Base-by-base conservation (phyloP, 2,329 filamentous ascomycete species). In the Aspergillus floridensis region DNA sequence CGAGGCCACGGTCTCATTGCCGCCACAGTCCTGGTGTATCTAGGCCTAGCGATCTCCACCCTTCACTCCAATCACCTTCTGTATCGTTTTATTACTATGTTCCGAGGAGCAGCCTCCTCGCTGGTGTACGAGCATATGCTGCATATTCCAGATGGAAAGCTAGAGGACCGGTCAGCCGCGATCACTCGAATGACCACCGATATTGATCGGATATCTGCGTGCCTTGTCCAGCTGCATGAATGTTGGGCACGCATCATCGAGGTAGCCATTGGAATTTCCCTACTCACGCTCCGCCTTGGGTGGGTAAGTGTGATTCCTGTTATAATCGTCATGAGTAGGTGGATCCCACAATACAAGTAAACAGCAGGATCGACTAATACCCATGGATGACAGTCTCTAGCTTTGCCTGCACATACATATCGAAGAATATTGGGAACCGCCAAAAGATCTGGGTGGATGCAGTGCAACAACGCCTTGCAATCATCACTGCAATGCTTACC, bases 381-480 rank as follows among this genome's bases (percentile, higher is more conserved):
- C 26, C 0, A 11, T 32, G 26, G 16, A 35, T 16, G 6, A 8
- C 29, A 51, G 49, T 51, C 29, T 51, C 49, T 12, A 35, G 49
- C 14, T 29, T 51, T 32, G 54, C 44, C 14, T 49, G 46, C 26
- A 31, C 35, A n/a, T 41, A 60, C 12, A 59, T 62, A 19, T 52
- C 60, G 10, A 60, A 60, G 16, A 19, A 35, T 57, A 60, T 62
- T 5, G 56, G 59, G 16, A 31, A 26, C 6, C 38, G 57, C 3
- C 76, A 78, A 49, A 71, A 68, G 35, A 54, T 62, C 19, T 81
- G 79, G 79, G 71, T 79, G 35, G 69, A 72, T 19, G 74, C 74
- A 12, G 76, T 78, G 5, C 72, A 80, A 63, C 66, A 71, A 21
- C 73, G 79, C 2, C 72, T 81, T 6, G 72, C 69, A 5, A 68